Conservation (phyloP, 768 basidiomycete genomes). For the Lactifluus subvellereus region DNA sequence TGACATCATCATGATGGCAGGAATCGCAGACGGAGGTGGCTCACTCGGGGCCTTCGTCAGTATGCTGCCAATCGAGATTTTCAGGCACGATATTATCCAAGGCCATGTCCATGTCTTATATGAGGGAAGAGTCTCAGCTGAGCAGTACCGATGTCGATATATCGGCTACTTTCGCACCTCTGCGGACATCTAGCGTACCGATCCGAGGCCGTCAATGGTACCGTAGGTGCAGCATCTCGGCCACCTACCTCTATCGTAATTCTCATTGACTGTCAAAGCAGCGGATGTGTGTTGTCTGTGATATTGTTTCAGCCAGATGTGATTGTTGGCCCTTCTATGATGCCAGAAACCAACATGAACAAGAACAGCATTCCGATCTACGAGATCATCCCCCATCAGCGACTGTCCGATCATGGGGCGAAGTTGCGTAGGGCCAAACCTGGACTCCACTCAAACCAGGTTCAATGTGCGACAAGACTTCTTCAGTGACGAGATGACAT, state of each 20-base stretch:
- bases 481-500: constrained; percentile 81
- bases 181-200: constrained; percentile 36
- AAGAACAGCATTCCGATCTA: constrained; percentile 86
- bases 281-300: constrained; percentile 70
- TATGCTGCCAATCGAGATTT: constrained; percentile 72
- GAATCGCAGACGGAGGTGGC: constrained; percentile 24
- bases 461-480: constrained; percentile 59
- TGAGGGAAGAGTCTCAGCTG: constrained; percentile 19
- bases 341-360: constrained; percentile 58
- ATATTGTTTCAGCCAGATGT: not conserved
- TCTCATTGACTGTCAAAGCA: constrained; percentile 83
- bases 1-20: not conserved
- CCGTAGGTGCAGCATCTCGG: not conserved
- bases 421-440: constrained; percentile 34
- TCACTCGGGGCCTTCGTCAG: constrained; percentile 89
- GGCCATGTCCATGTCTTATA: constrained; percentile 89
- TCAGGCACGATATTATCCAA: constrained; percentile 87
- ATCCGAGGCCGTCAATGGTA: not conserved
- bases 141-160: constrained; percentile 25
- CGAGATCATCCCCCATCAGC: not conserved
- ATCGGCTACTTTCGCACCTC: constrained; percentile 30
- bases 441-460: constrained; percentile 64
- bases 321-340: not conserved
- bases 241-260: constrained; percentile 65
- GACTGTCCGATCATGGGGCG: not conserved